Evolutionary conservation across 192 early-diverging fungal genomes (phyloP).

Genomic region (Globomyces pollinis-pini): DNA sequence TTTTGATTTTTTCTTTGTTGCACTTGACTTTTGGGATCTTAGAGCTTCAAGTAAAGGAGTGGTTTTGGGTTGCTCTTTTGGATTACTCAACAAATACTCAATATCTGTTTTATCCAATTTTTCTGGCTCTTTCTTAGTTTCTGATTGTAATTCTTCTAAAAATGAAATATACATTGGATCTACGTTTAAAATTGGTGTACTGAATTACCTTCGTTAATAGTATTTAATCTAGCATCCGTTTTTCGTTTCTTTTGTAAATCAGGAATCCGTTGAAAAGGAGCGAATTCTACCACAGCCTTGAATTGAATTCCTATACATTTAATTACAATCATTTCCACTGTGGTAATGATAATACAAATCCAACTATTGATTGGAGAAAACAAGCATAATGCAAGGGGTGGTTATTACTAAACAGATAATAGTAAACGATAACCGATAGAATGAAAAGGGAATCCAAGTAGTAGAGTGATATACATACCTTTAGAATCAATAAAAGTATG

Average conservation of each 20-base stretch:
- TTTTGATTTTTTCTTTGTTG: background rate
- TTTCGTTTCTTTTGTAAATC: constrained; percentile 55
- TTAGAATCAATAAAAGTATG: constrained; percentile 64
- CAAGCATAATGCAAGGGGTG: too few relatives aligned
- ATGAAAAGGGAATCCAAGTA: too few relatives aligned
- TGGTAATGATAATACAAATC: too few relatives aligned
- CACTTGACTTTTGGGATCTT: constrained; percentile 22
- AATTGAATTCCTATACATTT: constrained; percentile 70
- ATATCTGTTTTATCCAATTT: background rate
- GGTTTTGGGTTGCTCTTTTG: constrained; percentile 23
- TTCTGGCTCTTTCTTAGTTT: constrained; percentile 31
- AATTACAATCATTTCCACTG: too few relatives aligned
- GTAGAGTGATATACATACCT: too few relatives aligned
- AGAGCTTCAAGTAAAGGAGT: constrained; percentile 27
- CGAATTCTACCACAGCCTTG: constrained; percentile 71
- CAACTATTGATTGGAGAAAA: too few relatives aligned
- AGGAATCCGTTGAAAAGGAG: constrained; percentile 59
- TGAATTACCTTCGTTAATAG: constrained; percentile 60
- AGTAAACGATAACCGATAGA: too few relatives aligned
- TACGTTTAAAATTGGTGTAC: constrained; percentile 20
- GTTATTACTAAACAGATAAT: too few relatives aligned
- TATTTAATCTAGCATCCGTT: constrained; percentile 61
- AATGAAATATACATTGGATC: constrained; percentile 73
- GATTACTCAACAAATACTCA: constrained; percentile 5
- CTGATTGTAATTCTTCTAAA: constrained; percentile 62